Percentiles rank a stretch among this genome's conserved stretches.
Conservation (phyloP, 208 protist genomes). For the Novymonas esmeraldas region DNA sequence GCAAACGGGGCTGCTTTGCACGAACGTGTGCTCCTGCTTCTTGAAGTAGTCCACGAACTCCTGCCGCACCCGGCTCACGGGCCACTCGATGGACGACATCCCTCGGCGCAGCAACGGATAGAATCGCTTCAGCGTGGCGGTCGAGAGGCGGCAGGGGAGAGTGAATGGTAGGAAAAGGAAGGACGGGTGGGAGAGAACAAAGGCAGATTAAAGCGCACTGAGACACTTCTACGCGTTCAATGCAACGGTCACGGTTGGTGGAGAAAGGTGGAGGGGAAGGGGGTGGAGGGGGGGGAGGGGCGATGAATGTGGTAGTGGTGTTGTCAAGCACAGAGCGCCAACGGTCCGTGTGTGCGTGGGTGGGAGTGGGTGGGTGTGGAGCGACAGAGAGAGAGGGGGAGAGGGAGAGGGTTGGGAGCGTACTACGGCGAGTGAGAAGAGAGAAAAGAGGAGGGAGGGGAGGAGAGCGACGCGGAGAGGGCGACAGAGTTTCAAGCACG, state of each 20-base stretch:
- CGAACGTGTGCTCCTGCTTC: conserved; percentile 91
- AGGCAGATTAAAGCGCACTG: not conserved
- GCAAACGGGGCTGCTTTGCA: conserved; percentile 93
- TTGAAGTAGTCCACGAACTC: conserved; percentile 97
- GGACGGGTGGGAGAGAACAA: not conserved
- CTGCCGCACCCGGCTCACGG: conserved; percentile 85
- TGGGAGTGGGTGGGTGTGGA: too few species aligned
- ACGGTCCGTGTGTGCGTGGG: not conserved
- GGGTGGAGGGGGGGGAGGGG: not conserved
- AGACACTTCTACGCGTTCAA: not conserved
- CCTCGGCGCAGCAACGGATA: conserved; percentile 19
- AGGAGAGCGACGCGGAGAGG: too few species aligned
- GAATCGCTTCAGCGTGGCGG: conserved; percentile 25
- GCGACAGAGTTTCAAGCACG: too few species aligned
- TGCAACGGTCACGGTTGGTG: not conserved
- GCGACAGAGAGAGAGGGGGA: not conserved
- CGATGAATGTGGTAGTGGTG: conserved; percentile 1
- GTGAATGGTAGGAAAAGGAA: conserved; percentile 11
- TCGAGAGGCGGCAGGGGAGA: not conserved
- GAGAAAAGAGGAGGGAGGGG: not conserved
- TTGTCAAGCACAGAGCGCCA: not conserved
- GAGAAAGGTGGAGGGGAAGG: not conserved
- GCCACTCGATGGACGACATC: conserved; percentile 67
- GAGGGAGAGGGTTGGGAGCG: not conserved
- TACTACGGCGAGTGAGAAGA: not conserved